These are phyloP conservation scores for Coemansia sp. DNA, from an alignment of 192 early-diverging fungal species.

Conservation along the genomic window DNA sequence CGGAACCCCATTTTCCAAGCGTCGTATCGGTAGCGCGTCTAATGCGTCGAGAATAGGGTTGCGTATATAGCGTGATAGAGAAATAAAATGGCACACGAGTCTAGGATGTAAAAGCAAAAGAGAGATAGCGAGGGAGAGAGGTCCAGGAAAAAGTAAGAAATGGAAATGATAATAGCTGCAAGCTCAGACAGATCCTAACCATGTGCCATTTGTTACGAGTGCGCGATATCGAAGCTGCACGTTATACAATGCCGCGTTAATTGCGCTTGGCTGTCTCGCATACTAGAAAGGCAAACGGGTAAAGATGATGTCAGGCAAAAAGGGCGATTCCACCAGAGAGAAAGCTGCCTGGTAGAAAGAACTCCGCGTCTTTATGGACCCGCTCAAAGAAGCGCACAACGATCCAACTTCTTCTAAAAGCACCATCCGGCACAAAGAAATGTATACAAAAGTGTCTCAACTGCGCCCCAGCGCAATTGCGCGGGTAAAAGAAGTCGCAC, in stretches of 20 bases:
- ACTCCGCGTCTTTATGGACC: background rate
- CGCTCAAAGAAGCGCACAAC: too few species aligned
- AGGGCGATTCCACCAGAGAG: too few species aligned
- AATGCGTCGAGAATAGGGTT: background rate
- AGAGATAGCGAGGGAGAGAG: background rate
- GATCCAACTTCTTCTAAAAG: too few species aligned
- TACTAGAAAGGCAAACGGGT: background rate
- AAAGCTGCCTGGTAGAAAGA: background rate
- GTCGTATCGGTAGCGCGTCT: background rate
- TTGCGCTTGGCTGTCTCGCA: background rate
- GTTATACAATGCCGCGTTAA: background rate
- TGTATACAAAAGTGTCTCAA: too few species aligned
- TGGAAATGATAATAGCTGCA: background rate
- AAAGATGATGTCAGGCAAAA: background rate
- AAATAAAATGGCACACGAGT: background rate
- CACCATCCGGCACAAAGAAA: too few species aligned
- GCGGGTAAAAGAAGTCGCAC: too few species aligned
- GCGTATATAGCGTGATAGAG: too few species aligned
- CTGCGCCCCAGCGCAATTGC: too few species aligned
- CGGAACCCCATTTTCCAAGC: constrained; percentile 30
- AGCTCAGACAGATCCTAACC: background rate
- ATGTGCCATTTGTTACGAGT: background rate
- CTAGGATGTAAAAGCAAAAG: background rate
- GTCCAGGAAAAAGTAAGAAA: background rate
- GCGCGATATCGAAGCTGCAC: background rate